phyloP scores from a whole-genome alignment of 371 early-diverging fungal genomes.

The Mortierella sp. region DNA sequence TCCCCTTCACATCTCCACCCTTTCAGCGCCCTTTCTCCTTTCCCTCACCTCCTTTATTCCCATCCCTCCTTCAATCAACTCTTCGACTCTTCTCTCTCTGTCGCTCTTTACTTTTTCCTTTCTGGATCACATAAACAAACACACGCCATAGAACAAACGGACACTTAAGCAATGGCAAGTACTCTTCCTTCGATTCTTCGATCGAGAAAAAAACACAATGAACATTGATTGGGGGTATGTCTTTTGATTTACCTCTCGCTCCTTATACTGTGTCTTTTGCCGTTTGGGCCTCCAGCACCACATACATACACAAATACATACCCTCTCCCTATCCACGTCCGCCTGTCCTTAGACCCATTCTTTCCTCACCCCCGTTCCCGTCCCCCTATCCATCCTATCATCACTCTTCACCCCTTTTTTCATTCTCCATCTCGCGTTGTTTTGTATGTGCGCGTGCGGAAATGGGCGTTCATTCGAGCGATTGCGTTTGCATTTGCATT shows the following conservation, averaged over 20 bases:
- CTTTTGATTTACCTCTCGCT: background rate
- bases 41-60: background rate
- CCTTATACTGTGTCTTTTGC: background rate
- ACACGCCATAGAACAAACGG: no score
- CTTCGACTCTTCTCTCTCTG: background rate
- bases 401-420: background rate
- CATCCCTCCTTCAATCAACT: background rate
- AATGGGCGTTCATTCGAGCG: no score
- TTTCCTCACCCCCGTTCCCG: background rate
- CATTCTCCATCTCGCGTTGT: background rate
- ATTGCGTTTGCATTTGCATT: no score
- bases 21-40: background rate
- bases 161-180: background rate
- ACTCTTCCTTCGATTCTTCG: background rate
- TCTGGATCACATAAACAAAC: background rate
- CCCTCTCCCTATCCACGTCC: background rate
- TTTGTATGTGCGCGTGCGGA: background rate
- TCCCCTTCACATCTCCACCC: background rate
- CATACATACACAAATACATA: background rate
- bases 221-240: no score
- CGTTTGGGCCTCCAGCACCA: slow-evolving; percentile 4
- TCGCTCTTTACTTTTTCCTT: background rate
- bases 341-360: background rate
- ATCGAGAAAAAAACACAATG: no score
- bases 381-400: background rate